Evolutionary conservation across 192 early-diverging fungal species (phyloP).

Genomic region (Paraglomus brasilianum): DNA sequence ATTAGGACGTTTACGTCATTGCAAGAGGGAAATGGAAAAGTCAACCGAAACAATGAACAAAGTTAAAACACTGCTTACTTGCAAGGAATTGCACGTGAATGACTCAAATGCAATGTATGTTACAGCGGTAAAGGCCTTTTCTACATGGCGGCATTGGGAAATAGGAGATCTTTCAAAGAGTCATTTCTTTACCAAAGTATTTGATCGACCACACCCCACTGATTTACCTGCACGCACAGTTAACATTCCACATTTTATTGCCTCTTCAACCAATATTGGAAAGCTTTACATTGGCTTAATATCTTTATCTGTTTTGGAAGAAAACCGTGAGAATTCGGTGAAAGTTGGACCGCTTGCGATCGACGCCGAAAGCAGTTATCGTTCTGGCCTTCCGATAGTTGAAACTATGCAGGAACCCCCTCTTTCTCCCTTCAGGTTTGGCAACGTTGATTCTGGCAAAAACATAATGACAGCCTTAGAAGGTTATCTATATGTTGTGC

Average conservation of each 20-base stretch:
- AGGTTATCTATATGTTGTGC: constrained; percentile 47
- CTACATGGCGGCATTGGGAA: constrained; percentile 66
- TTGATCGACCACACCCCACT: constrained; percentile 38
- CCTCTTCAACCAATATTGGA: constrained; percentile 36
- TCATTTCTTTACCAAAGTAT: constrained; percentile 49
- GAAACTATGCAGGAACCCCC: too few species aligned
- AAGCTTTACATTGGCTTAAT: constrained; percentile 45
- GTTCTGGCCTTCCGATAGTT: neutral
- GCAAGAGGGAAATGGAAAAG: constrained; percentile 46
- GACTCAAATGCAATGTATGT: constrained; percentile 48
- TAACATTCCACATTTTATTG: constrained; percentile 37
- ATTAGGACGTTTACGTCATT: constrained; percentile 62
- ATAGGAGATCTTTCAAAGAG: constrained; percentile 48
- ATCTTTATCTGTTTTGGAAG: constrained; percentile 50
- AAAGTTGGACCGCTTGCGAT: constrained; percentile 36
- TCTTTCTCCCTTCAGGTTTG: too few species aligned
- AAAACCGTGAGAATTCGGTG: constrained; percentile 50
- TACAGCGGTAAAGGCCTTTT: constrained; percentile 45
- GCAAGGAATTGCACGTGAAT: constrained; percentile 40
- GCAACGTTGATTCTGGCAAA: neutral
- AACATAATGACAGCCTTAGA: neutral
- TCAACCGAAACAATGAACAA: constrained; percentile 26
- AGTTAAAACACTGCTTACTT: constrained; percentile 46
- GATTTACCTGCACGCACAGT: constrained; percentile 1
- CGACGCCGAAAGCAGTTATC: constrained; percentile 36